Evolutionary conservation across 2,329 filamentous ascomycete genomes (phyloP).

Genomic region (Dactylonectria macrodidyma): DNA sequence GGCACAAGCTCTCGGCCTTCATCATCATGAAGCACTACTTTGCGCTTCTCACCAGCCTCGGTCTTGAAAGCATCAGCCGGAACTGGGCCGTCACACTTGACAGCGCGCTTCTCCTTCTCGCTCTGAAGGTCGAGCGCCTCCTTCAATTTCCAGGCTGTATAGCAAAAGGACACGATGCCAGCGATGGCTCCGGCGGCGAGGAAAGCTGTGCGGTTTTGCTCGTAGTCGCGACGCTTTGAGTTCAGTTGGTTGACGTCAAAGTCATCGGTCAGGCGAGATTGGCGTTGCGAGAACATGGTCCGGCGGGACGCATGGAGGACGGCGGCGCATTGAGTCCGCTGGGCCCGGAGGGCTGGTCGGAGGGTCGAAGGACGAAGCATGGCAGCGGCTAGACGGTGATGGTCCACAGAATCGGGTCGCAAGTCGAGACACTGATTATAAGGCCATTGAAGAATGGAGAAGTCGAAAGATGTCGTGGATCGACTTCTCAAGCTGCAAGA

Average conservation of each 20-base stretch:
- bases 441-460: conserved; percentile 23
- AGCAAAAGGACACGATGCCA: conserved; percentile 65
- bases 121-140: conserved; percentile 53
- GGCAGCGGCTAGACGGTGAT: conserved; percentile 22
- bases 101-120: conserved; percentile 58
- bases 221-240: conserved; percentile 63
- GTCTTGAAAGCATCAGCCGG: conserved; percentile 63
- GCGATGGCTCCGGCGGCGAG: conserved; percentile 65
- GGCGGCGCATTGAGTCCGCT: conserved; percentile 43
- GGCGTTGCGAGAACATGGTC: conserved; percentile 49
- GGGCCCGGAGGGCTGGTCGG: conserved; percentile 48
- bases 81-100: conserved; percentile 57
- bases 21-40: conserved; percentile 75
- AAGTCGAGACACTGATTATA: conserved; percentile 6
- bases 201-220: conserved; percentile 66
- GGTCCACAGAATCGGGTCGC: conserved; percentile 17
- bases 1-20: conserved; percentile 82
- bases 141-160: conserved; percentile 68
- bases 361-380: conserved; percentile 53
- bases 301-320: conserved; percentile 42
- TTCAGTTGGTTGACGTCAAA: conserved; percentile 66
- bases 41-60: conserved; percentile 66
- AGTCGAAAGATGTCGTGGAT: conserved; percentile 18
- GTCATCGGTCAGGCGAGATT: conserved; percentile 59
- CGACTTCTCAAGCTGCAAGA: conserved; percentile 24